Conservation (phyloP, 441 rosid species). For the Syzygium syzygioides region DNA sequence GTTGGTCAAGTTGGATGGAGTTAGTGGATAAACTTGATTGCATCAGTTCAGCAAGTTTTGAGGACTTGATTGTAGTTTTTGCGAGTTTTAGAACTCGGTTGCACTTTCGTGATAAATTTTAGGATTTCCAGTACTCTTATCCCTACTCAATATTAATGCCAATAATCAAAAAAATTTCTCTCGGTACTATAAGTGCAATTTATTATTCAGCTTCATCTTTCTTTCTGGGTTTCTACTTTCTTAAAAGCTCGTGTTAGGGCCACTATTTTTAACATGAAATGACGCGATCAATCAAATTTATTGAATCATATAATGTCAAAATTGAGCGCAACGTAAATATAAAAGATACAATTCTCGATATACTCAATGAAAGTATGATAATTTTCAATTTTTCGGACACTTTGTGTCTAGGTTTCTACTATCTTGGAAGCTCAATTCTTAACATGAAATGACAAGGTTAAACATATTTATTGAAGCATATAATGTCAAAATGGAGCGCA, state of each 20-base stretch:
- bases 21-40: too few species aligned
- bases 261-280: not conserved
- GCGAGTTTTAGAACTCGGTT: too few species aligned
- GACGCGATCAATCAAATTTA: not conserved
- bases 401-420: too few species aligned
- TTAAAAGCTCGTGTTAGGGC: rapidly evolving
- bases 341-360: too few species aligned
- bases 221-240: rapidly evolving
- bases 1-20: too few species aligned
- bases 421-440: not conserved
- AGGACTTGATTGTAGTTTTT: too few species aligned
- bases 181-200: not conserved
- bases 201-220: not conserved
- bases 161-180: not conserved
- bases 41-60: too few species aligned
- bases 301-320: not conserved
- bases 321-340: too few species aligned
- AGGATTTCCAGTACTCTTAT: too few species aligned
- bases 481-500: not conserved
- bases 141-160: not conserved
- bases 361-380: too few species aligned
- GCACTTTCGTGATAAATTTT: too few species aligned
- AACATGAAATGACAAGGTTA: not conserved
- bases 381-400: too few species aligned
- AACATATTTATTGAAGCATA: not conserved